phyloP scores from a whole-genome alignment of 306 rosid genomes.

The Inga leiocalycina region DNA sequence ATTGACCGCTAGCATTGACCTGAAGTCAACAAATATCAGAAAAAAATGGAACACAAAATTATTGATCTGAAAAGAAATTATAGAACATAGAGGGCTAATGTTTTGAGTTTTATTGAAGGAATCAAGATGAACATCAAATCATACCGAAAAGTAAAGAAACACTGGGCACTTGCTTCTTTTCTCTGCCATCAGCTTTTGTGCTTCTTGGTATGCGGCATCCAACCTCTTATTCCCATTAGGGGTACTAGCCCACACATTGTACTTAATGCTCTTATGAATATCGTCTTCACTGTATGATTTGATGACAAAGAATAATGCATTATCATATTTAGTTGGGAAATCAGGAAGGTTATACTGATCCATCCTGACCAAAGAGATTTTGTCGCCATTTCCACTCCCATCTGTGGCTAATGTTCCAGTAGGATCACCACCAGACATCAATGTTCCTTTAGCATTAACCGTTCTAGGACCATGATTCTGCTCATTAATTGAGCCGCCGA shows the following conservation, averaged over 20 bases:
- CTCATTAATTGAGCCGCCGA: conserved; percentile 45
- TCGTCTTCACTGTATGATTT: conserved; percentile 92
- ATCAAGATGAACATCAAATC: conserved; percentile 28
- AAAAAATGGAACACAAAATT: not conserved
- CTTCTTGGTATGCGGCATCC: conserved; percentile 60
- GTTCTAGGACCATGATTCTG: conserved; percentile 67
- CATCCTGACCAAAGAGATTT: conserved; percentile 38
- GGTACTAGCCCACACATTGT: conserved; percentile 88
- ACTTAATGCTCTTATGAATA: conserved; percentile 87
- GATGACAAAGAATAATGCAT: conserved; percentile 75
- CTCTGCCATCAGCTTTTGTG: conserved; percentile 53
- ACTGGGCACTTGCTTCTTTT: conserved; percentile 70
- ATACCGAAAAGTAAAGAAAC: conserved; percentile 84
- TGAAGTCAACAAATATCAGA: conserved; percentile 35
- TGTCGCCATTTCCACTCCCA: conserved; percentile 39
- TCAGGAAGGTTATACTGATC: conserved; percentile 75
- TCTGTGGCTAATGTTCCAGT: conserved; percentile 30
- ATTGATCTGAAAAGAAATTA: not conserved
- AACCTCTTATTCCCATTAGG: conserved; percentile 82
- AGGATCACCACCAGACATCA: conserved; percentile 43
- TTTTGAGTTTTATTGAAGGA: not conserved
- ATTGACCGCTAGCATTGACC: conserved; percentile 95
- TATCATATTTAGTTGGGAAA: conserved; percentile 69
- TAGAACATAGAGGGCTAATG: not conserved
- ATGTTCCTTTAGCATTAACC: conserved; percentile 42